Conservation (phyloP, 768 basidiomycete species). For the Tylopilus balloui region DNA sequence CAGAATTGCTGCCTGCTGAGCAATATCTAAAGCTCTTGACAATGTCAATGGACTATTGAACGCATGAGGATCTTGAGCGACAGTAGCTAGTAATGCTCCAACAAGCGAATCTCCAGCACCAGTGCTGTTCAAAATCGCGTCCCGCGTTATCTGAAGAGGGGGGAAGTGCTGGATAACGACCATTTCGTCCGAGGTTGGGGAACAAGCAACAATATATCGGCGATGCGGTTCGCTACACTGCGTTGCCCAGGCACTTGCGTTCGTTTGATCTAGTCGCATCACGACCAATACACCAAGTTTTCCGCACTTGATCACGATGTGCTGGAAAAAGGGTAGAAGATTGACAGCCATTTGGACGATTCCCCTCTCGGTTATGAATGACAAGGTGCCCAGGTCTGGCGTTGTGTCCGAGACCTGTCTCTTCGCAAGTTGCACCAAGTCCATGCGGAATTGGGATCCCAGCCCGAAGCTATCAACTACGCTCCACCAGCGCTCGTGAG, state of each 20-base stretch:
- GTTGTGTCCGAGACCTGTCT: slow-evolving; percentile 39
- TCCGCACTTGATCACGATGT: slow-evolving; percentile 85
- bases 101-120: slow-evolving; percentile 92
- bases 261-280: slow-evolving; percentile 47
- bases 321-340: slow-evolving; percentile 80
- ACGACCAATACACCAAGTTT: slow-evolving; percentile 58
- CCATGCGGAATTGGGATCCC: slow-evolving; percentile 60
- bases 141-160: slow-evolving; percentile 39
- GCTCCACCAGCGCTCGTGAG: slow-evolving; percentile 60
- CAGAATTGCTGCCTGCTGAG: slow-evolving; percentile 62
- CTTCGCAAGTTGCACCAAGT: slow-evolving; percentile 58
- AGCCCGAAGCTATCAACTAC: slow-evolving; percentile 60
- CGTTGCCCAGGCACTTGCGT: slow-evolving; percentile 45
- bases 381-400: slow-evolving; percentile 41
- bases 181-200: slow-evolving; percentile 40
- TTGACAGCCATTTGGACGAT: slow-evolving; percentile 76
- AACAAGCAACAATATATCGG: slow-evolving; percentile 51
- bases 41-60: slow-evolving; percentile 47
- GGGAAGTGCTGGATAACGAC: slow-evolving; percentile 75
- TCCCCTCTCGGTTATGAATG: slow-evolving; percentile 66
- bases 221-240: slow-evolving; percentile 43
- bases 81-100: slow-evolving; percentile 69
- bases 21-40: slow-evolving; percentile 42
- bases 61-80: slow-evolving; percentile 41
- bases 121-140: slow-evolving; percentile 63